Conservation (phyloP, 1,284 basidiomycete genomes). For the Naganishia sp. region DNA sequence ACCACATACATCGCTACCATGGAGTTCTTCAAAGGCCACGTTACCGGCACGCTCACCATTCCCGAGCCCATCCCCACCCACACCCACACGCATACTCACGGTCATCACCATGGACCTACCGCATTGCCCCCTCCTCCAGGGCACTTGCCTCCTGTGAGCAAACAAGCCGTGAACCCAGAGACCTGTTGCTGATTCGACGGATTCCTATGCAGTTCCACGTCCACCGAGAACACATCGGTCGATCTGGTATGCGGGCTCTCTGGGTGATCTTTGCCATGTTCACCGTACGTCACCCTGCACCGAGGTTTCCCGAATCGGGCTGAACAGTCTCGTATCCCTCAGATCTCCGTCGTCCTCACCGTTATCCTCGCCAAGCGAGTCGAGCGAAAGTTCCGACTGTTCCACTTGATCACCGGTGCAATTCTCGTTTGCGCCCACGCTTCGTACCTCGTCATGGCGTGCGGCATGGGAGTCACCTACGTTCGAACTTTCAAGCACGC, state of each 20-base stretch:
- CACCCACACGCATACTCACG: slow-evolving; percentile 17
- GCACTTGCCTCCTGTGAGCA: slow-evolving; percentile 23
- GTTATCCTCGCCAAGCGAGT: slow-evolving; percentile 33
- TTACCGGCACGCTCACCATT: slow-evolving; percentile 30
- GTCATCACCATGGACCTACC: slow-evolving; percentile 15
- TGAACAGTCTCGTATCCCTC: neutral
- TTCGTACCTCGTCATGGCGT: slow-evolving; percentile 32
- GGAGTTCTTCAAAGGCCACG: slow-evolving; percentile 25
- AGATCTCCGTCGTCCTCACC: slow-evolving; percentile 22
- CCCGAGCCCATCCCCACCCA: slow-evolving; percentile 29
- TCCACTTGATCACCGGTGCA: slow-evolving; percentile 31
- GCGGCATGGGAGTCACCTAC: slow-evolving; percentile 28
- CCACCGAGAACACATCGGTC: slow-evolving; percentile 24
- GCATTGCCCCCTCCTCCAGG: slow-evolving; percentile 21
- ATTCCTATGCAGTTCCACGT: slow-evolving; percentile 11
- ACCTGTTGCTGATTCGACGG: neutral
- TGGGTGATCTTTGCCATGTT: slow-evolving; percentile 29
- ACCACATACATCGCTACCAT: neutral
- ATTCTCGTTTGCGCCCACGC: slow-evolving; percentile 27
- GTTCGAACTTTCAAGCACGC: slow-evolving; percentile 30
- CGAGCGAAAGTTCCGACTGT: slow-evolving; percentile 33
- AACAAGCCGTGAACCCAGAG: too few species aligned
- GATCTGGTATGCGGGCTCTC: slow-evolving; percentile 21
- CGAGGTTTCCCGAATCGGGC: neutral
- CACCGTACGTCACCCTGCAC: slow-evolving; percentile 5